phyloP scores from a whole-genome alignment of 2,329 filamentous ascomycete species.

The Colletotrichum scovillei region DNA sequence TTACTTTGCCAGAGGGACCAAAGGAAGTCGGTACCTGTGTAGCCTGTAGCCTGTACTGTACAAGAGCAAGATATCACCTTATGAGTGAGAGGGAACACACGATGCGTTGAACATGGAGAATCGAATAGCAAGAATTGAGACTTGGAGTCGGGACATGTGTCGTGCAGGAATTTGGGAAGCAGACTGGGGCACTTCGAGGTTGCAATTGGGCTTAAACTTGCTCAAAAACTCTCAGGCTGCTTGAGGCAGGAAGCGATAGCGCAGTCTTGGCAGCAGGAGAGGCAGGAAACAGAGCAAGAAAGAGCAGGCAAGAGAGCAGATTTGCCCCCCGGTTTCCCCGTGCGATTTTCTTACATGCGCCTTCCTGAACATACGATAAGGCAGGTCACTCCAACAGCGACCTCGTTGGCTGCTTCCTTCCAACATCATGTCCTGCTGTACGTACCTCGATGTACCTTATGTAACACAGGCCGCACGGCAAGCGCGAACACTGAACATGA shows the following conservation, averaged over 20 bases:
- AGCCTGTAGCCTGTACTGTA: conserved; percentile 2
- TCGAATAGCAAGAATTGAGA: not conserved
- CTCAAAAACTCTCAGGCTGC: conserved; percentile 39
- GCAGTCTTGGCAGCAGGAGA: conserved; percentile 20
- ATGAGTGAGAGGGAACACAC: conserved; percentile 1
- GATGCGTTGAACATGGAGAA: not conserved
- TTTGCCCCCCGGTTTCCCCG: not conserved
- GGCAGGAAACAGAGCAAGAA: too few species aligned
- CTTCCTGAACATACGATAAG: conserved; percentile 25
- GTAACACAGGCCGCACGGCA: not conserved
- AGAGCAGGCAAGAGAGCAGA: not conserved
- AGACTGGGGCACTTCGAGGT: not conserved
- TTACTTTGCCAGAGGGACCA: not conserved
- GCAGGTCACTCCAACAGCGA: not conserved
- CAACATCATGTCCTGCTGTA: not conserved
- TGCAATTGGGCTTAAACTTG: conserved; percentile 37
- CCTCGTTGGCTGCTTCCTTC: not conserved
- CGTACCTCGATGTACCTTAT: not conserved
- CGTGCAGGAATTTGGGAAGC: conserved; percentile 2
- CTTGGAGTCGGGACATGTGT: not conserved
- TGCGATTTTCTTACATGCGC: not conserved
- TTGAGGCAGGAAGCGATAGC: conserved; percentile 17
- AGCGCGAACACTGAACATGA: not conserved
- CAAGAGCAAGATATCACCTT: not conserved
- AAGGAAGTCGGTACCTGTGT: not conserved